A percentile compares a stretch with the other conserved stretches of the same genome.
phyloP scores from a whole-genome alignment of 192 early-diverging fungal genomes.

The Backusella sp. region DNA sequence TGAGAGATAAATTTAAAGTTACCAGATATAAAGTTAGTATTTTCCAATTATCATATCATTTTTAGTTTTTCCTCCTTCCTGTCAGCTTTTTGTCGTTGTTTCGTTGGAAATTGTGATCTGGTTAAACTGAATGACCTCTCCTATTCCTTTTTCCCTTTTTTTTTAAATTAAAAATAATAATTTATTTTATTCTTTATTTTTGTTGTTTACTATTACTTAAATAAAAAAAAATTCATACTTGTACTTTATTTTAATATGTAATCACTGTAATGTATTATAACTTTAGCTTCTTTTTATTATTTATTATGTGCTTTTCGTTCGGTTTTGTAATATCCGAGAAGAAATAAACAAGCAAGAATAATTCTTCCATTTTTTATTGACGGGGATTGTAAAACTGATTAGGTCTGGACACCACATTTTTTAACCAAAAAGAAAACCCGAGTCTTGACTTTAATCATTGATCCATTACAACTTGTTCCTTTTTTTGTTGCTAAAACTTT shows the following conservation, averaged over 20 bases:
- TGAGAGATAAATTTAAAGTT: background rate
- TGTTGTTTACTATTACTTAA: background rate
- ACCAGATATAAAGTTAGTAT: background rate
- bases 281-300: background rate
- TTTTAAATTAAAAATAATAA: background rate
- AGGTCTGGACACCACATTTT: background rate
- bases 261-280: background rate
- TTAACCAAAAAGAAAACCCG: conserved; percentile 7
- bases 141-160: background rate
- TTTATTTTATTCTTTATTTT: background rate
- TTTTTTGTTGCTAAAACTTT: background rate
- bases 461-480: background rate
- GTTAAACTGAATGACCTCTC: conserved; percentile 1
- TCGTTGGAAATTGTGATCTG: conserved; percentile 1
- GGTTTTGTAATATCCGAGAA: conserved; percentile 2
- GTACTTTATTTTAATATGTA: background rate
- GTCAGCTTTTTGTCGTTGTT: background rate
- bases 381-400: background rate
- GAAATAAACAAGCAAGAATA: background rate
- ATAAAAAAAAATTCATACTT: background rate
- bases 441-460: conserved; percentile 4
- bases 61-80: conserved; percentile 2
- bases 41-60: background rate
- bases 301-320: background rate
- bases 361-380: conserved; percentile 1